Base-by-base conservation (phyloP, 2,329 filamentous ascomycete genomes). In the Neonectria faginata region DNA sequence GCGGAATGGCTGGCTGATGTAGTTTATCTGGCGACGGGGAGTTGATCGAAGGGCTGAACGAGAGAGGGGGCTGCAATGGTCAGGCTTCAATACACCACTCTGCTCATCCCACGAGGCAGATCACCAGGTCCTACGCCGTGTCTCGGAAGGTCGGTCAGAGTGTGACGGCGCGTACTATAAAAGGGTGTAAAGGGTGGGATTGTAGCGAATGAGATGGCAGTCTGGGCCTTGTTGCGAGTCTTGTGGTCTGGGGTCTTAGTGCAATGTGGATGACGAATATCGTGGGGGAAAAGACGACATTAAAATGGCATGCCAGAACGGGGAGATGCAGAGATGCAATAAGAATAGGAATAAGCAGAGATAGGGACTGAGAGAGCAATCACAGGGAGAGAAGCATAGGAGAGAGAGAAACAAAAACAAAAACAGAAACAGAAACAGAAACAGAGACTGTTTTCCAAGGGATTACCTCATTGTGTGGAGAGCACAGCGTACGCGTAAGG, bases 221-320 rank as follows among this genome's bases (percentile, higher is more conserved):
- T 25, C 45, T 61, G 36, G 42, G 42, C 25, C 52, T 39, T 36
- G 53, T 45, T 60, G 52, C 57, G 56, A 56, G 59, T 65, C 61
- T 55, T 67, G 60, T 70, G 67, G 67, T 60, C 64, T 58, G 55
- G 54, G 53, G 53, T 62, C 27, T 60, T 29, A 61, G 54, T 39
- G 63, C 62, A 65, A 57, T 51, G 57, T 33, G 44, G 70, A 72
- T 74, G 72, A 71, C 72, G 72, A 74, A 73, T 70, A 67, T 64
- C 62, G 61, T 72, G 70, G 70, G 65, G 66, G 55, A 45, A 52
- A 74, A 74, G 70, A 56, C 70, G 72, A 70, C 69, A 74, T 73
- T 45, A 12, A 39, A 47, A 11, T 42, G n/a, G 27, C 53, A 42
- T 18, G n/a, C n/a, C 39, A 20, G 39, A 39, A 47, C 25, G 39